Evolutionary conservation across 2,329 filamentous ascomycete species (phyloP), one percentile per base, ranked within the genome.

Genomic region (Aspergillus sp.): DNA sequence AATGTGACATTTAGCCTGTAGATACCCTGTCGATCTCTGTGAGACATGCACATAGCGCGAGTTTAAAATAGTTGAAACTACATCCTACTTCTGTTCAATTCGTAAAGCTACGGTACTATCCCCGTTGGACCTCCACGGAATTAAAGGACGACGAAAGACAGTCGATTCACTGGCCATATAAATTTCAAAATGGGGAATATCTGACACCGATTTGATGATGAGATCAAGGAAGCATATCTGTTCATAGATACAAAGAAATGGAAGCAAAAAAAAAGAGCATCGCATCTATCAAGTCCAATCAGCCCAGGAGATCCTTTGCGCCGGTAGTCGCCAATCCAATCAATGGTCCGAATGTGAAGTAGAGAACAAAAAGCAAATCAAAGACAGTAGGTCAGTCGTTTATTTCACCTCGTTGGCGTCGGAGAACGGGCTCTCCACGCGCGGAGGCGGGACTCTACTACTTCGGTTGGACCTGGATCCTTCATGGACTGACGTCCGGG

Each of bases 351-450:
- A 30, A 32, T 22, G 22, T n/a, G 42, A 19, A 17, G 20, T 48
- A 44, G 38, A 35, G 36, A 11, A 22, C 11, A 30, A 36, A 41
- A 19, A 38, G 24, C 14, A 38, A 38, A 44, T 17, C 14, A 38
- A 24, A 24, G 17, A 17, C 14, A 38, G 17, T 38, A 22, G 19
- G 20, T 20, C 35, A 47, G 41, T 13, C 30, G 40, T 48, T 67
- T 51, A 69, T 69, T 69, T 68, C 41, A 76, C 65, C 60, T 76
- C 74, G 57, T 76, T 73, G 16, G 65, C 66, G 53, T 76, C 74
- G 14, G 72, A 74, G 56, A 76, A 76, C 4, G 74, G 74, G 53
- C 73, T 76, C 54, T 66, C 65, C 41, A 65, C 69, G 52, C 66
- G 67, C 35, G 57, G 56, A 40, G 58, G 65, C 24, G 59, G 64